Conservation (phyloP, 2,329 filamentous ascomycete species). For the Trichoderma endophyticum region DNA sequence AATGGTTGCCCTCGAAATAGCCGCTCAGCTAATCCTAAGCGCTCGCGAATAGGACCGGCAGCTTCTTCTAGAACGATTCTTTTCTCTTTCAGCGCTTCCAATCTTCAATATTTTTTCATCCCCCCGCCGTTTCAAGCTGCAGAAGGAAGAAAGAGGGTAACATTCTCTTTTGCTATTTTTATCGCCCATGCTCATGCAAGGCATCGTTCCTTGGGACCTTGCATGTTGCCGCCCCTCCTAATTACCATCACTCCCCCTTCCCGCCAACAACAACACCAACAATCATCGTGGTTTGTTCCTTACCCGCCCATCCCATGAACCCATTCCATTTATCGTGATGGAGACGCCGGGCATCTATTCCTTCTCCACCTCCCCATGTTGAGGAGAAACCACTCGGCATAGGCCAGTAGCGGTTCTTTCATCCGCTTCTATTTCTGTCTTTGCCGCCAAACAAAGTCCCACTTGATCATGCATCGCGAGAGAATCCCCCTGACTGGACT, state of each 20-base stretch:
- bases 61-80: conserved; percentile 17
- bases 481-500: neutral
- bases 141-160: neutral
- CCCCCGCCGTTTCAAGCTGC: neutral
- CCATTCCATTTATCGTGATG: neutral
- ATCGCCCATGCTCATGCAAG: conserved; percentile 2
- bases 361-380: neutral
- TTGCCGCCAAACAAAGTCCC: conserved; percentile 1
- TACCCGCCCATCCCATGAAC: neutral
- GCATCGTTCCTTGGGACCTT: neutral
- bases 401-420: neutral
- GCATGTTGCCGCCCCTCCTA: neutral
- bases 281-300: neutral
- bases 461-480: neutral
- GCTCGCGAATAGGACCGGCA: conserved; percentile 4
- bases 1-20: conserved; percentile 11
- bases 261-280: neutral
- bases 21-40: conserved; percentile 16
- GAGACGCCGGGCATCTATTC: neutral
- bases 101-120: neutral
- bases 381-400: neutral
- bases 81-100: neutral
- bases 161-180: neutral
- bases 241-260: neutral
- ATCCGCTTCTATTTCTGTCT: conserved; percentile 15